These are phyloP conservation scores for sorghum (Sorghum bicolor) DNA, from an alignment of 176 grass and related monocot species.

Conservation along the genomic window Sorghum_bicolor_NCBIv3 NC_012870.2:67856501-67857000, in stretches of 20 bases:
- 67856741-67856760: constrained; percentile 92
- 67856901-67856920: constrained; percentile 98
- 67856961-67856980: constrained; percentile 82
- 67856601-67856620: constrained; percentile 49
- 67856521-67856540: constrained; percentile 78
- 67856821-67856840: neutral
- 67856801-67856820: constrained; percentile 95
- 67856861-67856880: neutral
- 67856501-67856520: constrained; percentile 78
- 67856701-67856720: constrained; percentile 91
- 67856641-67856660: constrained; percentile 8
- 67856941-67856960: constrained; percentile 99
- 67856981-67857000: constrained; percentile 91
- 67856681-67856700: constrained; percentile 49
- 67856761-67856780: constrained; percentile 99
- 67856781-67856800: constrained; percentile 88
- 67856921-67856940: constrained; percentile 85
- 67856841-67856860: neutral
- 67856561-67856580: constrained; percentile 86
- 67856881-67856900: constrained; percentile 35
- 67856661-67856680: neutral
- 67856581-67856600: constrained; percentile 72
- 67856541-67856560: constrained; percentile 86
- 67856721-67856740: constrained; percentile 88
- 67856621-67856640: neutral